Conservation (phyloP, 2,329 filamentous ascomycete species). For the Polytolypa hystricis region DNA sequence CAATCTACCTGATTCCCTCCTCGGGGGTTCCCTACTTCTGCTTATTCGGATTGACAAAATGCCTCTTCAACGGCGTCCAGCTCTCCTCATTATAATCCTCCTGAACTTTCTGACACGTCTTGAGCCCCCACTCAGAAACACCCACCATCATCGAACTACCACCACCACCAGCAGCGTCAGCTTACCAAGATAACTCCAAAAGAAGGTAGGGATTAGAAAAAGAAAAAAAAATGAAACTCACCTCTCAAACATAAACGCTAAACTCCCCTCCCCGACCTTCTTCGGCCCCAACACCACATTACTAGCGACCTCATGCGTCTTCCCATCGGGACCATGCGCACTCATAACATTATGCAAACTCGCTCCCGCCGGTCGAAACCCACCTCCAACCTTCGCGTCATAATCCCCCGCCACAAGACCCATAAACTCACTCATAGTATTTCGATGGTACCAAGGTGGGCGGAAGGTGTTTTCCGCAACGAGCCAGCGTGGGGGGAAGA, state of each 20-base stretch:
- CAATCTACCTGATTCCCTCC: too few species aligned
- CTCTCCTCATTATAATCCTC: slow-evolving; percentile 68
- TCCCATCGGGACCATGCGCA: slow-evolving; percentile 50
- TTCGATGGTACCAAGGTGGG: slow-evolving; percentile 54
- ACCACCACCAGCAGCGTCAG: slow-evolving; percentile 35
- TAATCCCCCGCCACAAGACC: slow-evolving; percentile 51
- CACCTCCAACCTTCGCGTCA: slow-evolving; percentile 46
- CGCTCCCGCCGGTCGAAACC: slow-evolving; percentile 51
- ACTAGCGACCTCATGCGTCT: slow-evolving; percentile 45
- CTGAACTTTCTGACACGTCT: slow-evolving; percentile 59
- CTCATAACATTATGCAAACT: slow-evolving; percentile 62
- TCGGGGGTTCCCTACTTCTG: slow-evolving; percentile 15
- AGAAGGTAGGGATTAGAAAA: neutral
- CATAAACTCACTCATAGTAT: slow-evolving; percentile 57
- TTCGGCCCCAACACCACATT: slow-evolving; percentile 43
- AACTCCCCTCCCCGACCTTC: slow-evolving; percentile 48
- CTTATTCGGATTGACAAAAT: slow-evolving; percentile 47
- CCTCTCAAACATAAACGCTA: slow-evolving; percentile 57
- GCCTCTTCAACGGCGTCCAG: slow-evolving; percentile 58
- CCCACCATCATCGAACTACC: slow-evolving; percentile 54
- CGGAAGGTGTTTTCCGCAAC: slow-evolving; percentile 51
- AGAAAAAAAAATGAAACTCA: slow-evolving; percentile 10
- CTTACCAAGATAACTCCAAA: neutral
- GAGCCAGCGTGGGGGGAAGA: slow-evolving; percentile 55
- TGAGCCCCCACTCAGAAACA: slow-evolving; percentile 61